Conservation (phyloP, 2,329 filamentous ascomycete species). For the Rhytidhysteron rufulum region DNA sequence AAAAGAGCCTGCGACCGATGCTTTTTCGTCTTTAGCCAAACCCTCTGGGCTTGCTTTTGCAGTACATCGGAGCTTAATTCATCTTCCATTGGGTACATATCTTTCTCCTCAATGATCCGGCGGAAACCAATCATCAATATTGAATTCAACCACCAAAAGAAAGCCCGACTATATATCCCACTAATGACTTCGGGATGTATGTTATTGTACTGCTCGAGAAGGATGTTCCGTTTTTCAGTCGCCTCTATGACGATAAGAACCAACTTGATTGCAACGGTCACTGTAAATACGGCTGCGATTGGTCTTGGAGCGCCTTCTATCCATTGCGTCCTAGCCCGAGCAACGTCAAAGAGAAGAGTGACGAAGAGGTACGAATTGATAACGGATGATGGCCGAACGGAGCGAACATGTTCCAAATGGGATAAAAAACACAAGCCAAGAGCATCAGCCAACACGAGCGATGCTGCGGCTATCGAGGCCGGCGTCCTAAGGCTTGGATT, state of each 20-base stretch:
- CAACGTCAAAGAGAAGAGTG: constrained; percentile 7
- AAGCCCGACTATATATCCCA: constrained; percentile 11
- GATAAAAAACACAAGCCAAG: constrained; percentile 1
- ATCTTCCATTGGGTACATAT: constrained; percentile 2
- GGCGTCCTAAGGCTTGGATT: not conserved
- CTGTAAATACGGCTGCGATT: constrained; percentile 5
- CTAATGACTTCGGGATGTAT: constrained; percentile 11
- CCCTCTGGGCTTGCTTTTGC: not conserved
- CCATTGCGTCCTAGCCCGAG: constrained; percentile 7
- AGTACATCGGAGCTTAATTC: constrained; percentile 1
- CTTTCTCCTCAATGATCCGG: constrained; percentile 1
- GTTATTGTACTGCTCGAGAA: constrained; percentile 7
- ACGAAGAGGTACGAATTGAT: constrained; percentile 8
- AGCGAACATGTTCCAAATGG: constrained; percentile 12
- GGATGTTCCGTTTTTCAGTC: constrained; percentile 10
- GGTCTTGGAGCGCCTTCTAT: constrained; percentile 5
- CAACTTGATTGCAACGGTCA: constrained; percentile 9
- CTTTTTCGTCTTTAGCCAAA: not conserved
- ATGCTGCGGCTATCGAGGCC: not conserved
- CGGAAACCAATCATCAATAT: constrained; percentile 3
- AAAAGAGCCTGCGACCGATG: constrained; percentile 2
- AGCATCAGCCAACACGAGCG: not conserved
- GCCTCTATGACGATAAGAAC: constrained; percentile 8
- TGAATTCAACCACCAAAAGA: constrained; percentile 14
- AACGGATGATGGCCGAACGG: constrained; percentile 9